phyloP scores from a whole-genome alignment of 2,329 filamentous ascomycete genomes.

The Claviceps sp. region DNA sequence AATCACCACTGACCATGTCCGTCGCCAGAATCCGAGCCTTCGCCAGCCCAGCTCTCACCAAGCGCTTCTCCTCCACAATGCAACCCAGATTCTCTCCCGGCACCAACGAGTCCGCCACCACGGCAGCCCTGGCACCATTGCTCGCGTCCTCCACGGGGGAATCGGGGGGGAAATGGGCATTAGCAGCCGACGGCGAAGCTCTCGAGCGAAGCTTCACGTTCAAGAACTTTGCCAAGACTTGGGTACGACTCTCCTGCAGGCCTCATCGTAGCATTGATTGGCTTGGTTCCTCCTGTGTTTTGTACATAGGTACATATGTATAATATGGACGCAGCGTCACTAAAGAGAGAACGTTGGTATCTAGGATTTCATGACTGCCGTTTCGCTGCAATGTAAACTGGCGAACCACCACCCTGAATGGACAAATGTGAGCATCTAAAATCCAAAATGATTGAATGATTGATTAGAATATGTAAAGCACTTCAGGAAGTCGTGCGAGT shows the following conservation, averaged over 20 bases:
- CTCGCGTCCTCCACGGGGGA: slow-evolving; percentile 16
- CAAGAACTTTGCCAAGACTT: slow-evolving; percentile 52
- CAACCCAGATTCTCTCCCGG: slow-evolving; percentile 31
- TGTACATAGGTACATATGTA: no score
- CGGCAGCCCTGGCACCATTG: slow-evolving; percentile 24
- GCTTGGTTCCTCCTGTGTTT: no score
- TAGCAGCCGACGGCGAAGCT: slow-evolving; percentile 37
- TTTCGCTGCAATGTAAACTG: slow-evolving; percentile 53
- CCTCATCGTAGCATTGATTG: no score
- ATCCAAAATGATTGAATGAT: no score
- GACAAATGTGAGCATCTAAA: slow-evolving; percentile 45
- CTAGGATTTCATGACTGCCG: slow-evolving; percentile 62
- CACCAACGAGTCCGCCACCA: slow-evolving; percentile 26
- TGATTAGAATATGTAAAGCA: no score
- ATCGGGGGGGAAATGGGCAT: slow-evolving; percentile 32
- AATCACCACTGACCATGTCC: not conserved
- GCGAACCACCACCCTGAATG: slow-evolving; percentile 64
- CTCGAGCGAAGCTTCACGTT: slow-evolving; percentile 50
- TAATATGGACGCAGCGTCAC: not conserved
- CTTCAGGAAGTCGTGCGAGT: no score
- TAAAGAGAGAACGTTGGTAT: not conserved
- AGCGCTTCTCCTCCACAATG: slow-evolving; percentile 10
- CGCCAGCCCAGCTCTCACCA: not conserved
- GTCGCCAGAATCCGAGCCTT: not conserved
- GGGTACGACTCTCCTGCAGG: slow-evolving; percentile 29